phyloP scores from a whole-genome alignment of 2,329 filamentous ascomycete species.

The Cercospora zeina region DNA sequence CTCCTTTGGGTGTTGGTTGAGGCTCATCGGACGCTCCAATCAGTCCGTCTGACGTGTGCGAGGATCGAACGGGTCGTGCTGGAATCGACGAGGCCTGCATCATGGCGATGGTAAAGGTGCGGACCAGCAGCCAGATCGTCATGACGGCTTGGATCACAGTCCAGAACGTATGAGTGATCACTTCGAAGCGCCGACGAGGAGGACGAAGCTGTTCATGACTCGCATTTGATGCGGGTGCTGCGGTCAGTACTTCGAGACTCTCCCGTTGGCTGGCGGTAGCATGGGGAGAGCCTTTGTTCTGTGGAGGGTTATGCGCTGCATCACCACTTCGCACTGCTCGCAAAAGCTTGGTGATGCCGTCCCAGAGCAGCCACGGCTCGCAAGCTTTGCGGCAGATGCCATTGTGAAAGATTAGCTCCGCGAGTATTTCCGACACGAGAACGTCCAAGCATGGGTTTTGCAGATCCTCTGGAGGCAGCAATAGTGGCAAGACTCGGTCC shows the following conservation, averaged over 20 bases:
- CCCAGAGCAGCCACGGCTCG: conserved; percentile 87
- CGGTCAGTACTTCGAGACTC: conserved; percentile 57
- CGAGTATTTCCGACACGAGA: conserved; percentile 82
- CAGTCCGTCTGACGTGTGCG: conserved; percentile 11
- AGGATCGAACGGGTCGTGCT: conserved; percentile 46
- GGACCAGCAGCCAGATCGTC: conserved; percentile 55
- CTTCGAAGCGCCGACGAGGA: conserved; percentile 24
- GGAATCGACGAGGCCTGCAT: conserved; percentile 68
- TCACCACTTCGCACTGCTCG: conserved; percentile 41
- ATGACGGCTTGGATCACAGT: conserved; percentile 23
- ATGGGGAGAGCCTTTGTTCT: neutral
- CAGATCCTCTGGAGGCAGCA: conserved; percentile 89
- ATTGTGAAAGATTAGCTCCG: conserved; percentile 85
- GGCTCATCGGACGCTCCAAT: neutral
- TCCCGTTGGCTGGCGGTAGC: conserved; percentile 47
- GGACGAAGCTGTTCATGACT: conserved; percentile 8
- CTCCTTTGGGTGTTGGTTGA: neutral
- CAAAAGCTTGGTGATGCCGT: conserved; percentile 72
- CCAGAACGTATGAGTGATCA: conserved; percentile 26
- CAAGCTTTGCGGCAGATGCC: conserved; percentile 76
- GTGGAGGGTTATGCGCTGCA: conserved; percentile 13
- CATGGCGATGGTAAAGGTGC: conserved; percentile 65
- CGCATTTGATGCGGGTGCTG: conserved; percentile 33
- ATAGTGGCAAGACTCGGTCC: conserved; percentile 74
- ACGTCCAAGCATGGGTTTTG: conserved; percentile 82